Evolutionary conservation across 352 stramenopile genomes (phyloP).

Genomic region (Elongisporangium anandrum): DNA sequence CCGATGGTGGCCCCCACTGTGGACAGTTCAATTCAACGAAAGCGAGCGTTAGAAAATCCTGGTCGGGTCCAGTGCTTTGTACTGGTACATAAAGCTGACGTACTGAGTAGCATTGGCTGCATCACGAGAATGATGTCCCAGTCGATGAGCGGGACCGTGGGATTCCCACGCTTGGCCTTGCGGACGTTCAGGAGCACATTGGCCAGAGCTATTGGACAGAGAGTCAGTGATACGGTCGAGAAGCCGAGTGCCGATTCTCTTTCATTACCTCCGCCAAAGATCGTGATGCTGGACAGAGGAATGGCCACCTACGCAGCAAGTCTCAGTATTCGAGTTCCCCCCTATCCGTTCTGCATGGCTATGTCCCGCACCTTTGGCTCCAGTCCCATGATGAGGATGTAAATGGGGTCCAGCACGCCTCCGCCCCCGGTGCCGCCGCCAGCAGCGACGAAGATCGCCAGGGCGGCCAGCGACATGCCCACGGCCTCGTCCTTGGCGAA

Average conservation of each 20-base stretch:
- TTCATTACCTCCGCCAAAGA: conserved; percentile 80
- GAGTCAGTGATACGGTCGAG: background rate
- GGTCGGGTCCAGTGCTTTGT: no score
- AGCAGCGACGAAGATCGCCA: conserved; percentile 85
- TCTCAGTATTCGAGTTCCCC: background rate
- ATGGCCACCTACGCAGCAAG: conserved; percentile 73
- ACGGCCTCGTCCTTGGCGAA: conserved; percentile 39
- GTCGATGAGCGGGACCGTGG: conserved; percentile 92
- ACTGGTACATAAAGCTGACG: conserved; percentile 10
- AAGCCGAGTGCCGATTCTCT: background rate
- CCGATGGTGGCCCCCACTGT: conserved; percentile 69
- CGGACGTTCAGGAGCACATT: conserved; percentile 94
- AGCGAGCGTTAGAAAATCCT: background rate
- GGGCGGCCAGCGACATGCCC: conserved; percentile 38
- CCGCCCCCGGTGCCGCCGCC: conserved; percentile 89
- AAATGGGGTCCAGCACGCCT: conserved; percentile 95
- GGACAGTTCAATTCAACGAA: conserved; percentile 4
- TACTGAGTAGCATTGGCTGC: conserved; percentile 89
- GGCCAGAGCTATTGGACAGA: conserved; percentile 52
- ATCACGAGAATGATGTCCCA: conserved; percentile 97
- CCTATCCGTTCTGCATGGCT: background rate
- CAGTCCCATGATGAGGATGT: conserved; percentile 94
- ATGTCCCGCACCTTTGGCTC: conserved; percentile 53
- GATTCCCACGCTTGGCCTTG: conserved; percentile 64
- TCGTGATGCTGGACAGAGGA: conserved; percentile 94